A percentile compares a stretch with the other conserved stretches of the same genome.
phyloP scores from a whole-genome alignment of 306 rosid species.

The Castanospermum australe region DNA sequence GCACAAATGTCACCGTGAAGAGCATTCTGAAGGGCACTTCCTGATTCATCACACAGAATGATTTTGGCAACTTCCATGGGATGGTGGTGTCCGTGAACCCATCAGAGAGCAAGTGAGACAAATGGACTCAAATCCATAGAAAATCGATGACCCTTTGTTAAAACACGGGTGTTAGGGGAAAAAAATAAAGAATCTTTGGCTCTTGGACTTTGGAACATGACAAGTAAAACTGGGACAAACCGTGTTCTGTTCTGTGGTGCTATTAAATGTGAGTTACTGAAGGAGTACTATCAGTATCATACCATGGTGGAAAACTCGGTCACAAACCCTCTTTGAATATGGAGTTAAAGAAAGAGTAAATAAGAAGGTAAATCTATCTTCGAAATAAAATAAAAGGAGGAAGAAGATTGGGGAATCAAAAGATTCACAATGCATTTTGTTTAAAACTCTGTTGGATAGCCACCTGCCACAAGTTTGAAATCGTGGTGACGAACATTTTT shows the following conservation, averaged over 20 bases:
- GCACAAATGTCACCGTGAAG: constrained; percentile 15
- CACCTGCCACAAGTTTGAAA: no score
- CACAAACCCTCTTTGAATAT: background rate
- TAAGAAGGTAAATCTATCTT: background rate
- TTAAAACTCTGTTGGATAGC: no score
- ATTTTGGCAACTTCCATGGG: constrained; percentile 28
- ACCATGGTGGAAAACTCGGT: background rate
- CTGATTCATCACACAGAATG: constrained; percentile 18
- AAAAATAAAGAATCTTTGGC: constrained; percentile 40
- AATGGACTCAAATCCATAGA: constrained; percentile 24
- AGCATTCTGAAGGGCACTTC: background rate
- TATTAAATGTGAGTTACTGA: constrained; percentile 27
- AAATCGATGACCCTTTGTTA: background rate
- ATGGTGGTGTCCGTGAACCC: constrained; percentile 11
- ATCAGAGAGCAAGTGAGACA: constrained; percentile 26
- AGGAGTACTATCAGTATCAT: background rate
- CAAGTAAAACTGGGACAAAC: constrained; percentile 34
- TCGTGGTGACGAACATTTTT: no score
- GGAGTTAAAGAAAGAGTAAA: background rate
- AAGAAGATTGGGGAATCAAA: background rate
- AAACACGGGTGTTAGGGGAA: constrained; percentile 12
- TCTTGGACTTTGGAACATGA: constrained; percentile 24
- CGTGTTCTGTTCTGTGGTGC: constrained; percentile 9
- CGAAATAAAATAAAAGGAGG: background rate
- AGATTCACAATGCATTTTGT: background rate